These are phyloP conservation scores for Didymosphaeria variabile DNA, from an alignment of 2,329 filamentous ascomycete genomes.

Conservation along the genomic window DNA sequence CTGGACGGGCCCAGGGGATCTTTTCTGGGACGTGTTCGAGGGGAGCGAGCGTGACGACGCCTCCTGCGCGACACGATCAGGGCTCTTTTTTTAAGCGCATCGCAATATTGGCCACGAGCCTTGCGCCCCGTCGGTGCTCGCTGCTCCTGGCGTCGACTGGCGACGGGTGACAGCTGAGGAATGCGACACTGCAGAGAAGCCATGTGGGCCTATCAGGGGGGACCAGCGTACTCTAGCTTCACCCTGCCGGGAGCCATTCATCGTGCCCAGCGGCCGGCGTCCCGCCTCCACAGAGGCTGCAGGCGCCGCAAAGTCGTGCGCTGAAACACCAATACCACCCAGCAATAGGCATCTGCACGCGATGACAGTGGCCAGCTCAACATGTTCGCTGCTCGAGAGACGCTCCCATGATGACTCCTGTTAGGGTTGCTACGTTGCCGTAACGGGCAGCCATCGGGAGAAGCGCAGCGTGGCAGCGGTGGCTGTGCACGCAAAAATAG, in stretches of 20 bases:
- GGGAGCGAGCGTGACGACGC: constrained; percentile 5
- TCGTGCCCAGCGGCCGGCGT: constrained; percentile 2
- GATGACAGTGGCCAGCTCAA: neutral
- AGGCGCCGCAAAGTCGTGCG: constrained; percentile 5
- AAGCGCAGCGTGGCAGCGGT: constrained; percentile 5
- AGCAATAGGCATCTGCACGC: neutral
- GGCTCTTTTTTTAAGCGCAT: constrained; percentile 17
- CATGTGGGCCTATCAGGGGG: constrained; percentile 16
- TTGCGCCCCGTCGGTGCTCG: constrained; percentile 25
- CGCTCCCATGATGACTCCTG: neutral
- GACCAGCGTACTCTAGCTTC: constrained; percentile 11
- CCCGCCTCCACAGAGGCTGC: constrained; percentile 5
- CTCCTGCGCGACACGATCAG: constrained; percentile 1
- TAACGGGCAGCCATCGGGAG: neutral
- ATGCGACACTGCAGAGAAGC: constrained; percentile 24
- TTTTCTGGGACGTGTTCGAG: constrained; percentile 15
- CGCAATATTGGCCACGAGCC: constrained; percentile 21
- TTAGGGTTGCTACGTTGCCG: neutral
- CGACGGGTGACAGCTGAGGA: constrained; percentile 30
- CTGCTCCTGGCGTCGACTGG: constrained; percentile 30
- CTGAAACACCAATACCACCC: constrained; percentile 12
- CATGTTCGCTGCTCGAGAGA: neutral
- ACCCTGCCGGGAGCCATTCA: constrained; percentile 13
- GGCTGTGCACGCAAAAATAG: constrained; percentile 15
- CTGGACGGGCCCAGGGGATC: constrained; percentile 29